Base-by-base conservation (phyloP, 2,329 filamentous ascomycete species). In the Phoma herbarum region DNA sequence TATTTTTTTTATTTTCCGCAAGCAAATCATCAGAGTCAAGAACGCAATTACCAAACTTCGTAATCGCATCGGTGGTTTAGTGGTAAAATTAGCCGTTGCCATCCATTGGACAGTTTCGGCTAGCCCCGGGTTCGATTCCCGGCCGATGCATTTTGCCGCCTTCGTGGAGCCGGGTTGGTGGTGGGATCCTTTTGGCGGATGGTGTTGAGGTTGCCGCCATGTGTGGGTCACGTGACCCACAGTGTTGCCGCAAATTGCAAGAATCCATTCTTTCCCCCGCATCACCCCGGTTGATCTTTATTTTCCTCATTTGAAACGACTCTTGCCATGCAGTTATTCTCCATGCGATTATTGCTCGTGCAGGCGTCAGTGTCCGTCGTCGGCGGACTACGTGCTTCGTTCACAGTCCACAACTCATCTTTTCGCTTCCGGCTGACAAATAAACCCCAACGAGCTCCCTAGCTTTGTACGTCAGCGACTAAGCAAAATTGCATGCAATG, bases 61-160 rank as follows among this genome's bases (percentile, higher is more conserved):
- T n/a, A n/a, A 8, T 7, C 14, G 45, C 45, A 37, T 48, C 45
- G 31, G 45, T 48, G 45, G 45, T 48, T 48, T 48, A 48, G 45
- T 48, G 45, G 45, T 48, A 48, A 48, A 48, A 48, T 48, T 48
- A 48, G 45, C 45, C 45, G 45, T 48, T 48, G 45, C 45, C 45
- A 48, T 46, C 42, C 42, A 18, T 44, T 28, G 42, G 42, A 33
- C 44, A 33, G 28, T 46, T 33, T 48, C 45, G 45, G 45, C 45
- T 48, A 48, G 45, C 45, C 45, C 45, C 45, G 44, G 26, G 44
- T 46, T 46, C 45, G 45, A 48, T 48, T 35, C 45, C 25, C 44
- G 44, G 44, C 44, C 28, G 44, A 46, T 46, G 44, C 44, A 46
- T 48, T 48, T 48, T 48, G 45, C 31, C 12, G 18, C 16, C 14